phyloP scores from a whole-genome alignment of 768 basidiomycete genomes.

The Mycena capillaripes region DNA sequence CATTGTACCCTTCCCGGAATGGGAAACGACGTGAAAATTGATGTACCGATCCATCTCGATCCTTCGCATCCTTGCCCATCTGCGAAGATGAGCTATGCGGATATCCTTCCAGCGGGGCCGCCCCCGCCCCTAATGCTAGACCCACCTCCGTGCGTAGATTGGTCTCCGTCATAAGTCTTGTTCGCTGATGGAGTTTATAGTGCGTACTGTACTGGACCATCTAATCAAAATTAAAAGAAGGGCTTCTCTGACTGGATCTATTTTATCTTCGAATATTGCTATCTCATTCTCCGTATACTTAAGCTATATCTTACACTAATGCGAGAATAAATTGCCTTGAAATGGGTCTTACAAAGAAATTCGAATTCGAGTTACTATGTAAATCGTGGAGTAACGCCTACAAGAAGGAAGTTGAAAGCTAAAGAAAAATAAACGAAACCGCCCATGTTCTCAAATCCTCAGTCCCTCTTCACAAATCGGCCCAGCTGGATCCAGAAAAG shows the following conservation, averaged over 20 bases:
- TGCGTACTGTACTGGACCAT: background rate
- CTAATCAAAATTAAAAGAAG: background rate
- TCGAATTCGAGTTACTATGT: too few relatives aligned
- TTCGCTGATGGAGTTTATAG: background rate
- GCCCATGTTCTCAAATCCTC: too few relatives aligned
- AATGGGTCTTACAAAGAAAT: too few relatives aligned
- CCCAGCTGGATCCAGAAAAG: conserved; percentile 73
- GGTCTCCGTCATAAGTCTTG: background rate
- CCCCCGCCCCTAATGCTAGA: conserved; percentile 10
- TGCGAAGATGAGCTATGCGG: conserved; percentile 22
- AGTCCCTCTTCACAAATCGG: conserved; percentile 66
- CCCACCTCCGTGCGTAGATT: conserved; percentile 25
- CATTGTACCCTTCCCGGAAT: conserved; percentile 24
- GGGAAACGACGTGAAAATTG: conserved; percentile 25
- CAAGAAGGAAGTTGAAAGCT: too few relatives aligned
- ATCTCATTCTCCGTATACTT: background rate
- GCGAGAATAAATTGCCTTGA: too few relatives aligned
- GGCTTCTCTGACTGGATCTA: background rate
- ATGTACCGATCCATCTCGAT: conserved; percentile 30
- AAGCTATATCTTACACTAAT: too few relatives aligned
- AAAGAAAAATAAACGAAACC: too few relatives aligned
- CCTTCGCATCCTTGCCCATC: conserved; percentile 22
- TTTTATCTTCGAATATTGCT: background rate
- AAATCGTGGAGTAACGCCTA: too few relatives aligned
- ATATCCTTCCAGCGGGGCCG: conserved; percentile 20